Percentiles rank a stretch among this genome's conserved stretches.
phyloP scores from a whole-genome alignment of 192 early-diverging fungal species.

The Rhizophagus clarus region DNA sequence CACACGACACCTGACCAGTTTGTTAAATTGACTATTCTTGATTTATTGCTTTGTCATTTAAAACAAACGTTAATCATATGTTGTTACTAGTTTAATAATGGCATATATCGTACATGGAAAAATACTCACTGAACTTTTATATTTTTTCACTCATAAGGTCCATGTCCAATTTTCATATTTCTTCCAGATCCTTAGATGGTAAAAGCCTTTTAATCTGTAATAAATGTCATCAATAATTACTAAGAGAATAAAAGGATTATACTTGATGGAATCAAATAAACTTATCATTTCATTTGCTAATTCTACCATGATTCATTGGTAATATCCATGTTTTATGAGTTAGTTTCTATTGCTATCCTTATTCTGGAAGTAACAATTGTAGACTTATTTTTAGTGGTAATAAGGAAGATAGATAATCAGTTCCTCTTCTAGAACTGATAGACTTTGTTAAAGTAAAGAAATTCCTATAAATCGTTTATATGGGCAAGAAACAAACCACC shows the following conservation, averaged over 20 bases:
- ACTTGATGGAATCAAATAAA: background rate
- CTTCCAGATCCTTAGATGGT: conserved; percentile 9
- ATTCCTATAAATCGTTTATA: too few relatives aligned
- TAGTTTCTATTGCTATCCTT: too few relatives aligned
- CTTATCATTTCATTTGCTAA: conserved; percentile 3
- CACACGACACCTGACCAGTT: conserved; percentile 25
- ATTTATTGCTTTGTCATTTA: conserved; percentile 24
- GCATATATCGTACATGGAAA: conserved; percentile 4
- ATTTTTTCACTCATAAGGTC: conserved; percentile 16
- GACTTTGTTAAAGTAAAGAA: too few relatives aligned
- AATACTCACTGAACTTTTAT: conserved; percentile 14
- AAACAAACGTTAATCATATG: background rate
- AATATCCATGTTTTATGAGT: background rate
- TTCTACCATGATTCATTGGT: conserved; percentile 12
- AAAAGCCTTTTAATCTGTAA: conserved; percentile 30
- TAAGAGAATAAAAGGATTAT: conserved; percentile 14
- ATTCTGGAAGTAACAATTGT: too few relatives aligned
- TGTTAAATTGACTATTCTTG: conserved; percentile 16
- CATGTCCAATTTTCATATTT: conserved; percentile 6
- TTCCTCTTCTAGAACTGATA: too few relatives aligned
- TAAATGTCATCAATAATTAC: conserved; percentile 1
- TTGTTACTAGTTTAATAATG: background rate
- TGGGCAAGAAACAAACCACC: too few relatives aligned
- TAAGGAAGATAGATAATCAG: too few relatives aligned
- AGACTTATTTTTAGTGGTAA: too few relatives aligned